Evolutionary conservation across 164 flowering plant species (phyloP), one percentile per base, ranked within the genome.

Genomic region (Umbellularia californica): DNA sequence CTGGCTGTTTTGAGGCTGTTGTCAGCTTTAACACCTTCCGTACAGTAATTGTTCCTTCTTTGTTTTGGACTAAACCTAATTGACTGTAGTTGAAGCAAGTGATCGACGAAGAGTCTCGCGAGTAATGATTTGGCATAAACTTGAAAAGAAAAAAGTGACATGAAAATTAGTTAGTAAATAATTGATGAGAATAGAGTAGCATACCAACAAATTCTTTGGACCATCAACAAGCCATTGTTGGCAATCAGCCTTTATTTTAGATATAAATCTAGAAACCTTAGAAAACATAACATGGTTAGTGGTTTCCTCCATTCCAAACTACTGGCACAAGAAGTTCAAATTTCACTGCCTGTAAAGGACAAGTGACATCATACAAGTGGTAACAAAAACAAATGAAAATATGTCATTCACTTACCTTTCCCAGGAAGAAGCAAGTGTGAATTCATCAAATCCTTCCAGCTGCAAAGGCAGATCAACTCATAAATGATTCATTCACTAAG

Each of bases 391-490:
- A 58, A 70, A 28, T 41, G 22, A 20, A 58, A 13, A 52, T 50
- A 82, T 81, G 27, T 25, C 27, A 25, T 25, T 25, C 27, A 25
- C 27, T 0, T 25, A 93, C 99, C 99, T 91, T 81, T 96, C 97
- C 98, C 98, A 96, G 1, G 97, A 87, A 68, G 99, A 96, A 15
- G 98, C 97, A 62, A 93, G 85, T 65, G 99, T 93, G 80, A 91
- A 93, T 84, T 96, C 98, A 88, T 96, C 97, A 81, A 96, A 95
- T 68, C 86, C 86, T 76, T 90, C 93, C 74, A 87, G 70, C 76
- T 74, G 51, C 50, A 52, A 52, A 2, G n/a, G 14, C 3, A 58
- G 2, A 27, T 25, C 27, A 25, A 25, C 27, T 25, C 27, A 25
- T 25, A 25, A 25, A 25, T 25, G 27, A 25, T 25, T 25, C 27